Evolutionary conservation across 2,329 filamentous ascomycete species (phyloP), one percentile per base, ranked within the genome.

Genomic region (Nothophoma quercina): DNA sequence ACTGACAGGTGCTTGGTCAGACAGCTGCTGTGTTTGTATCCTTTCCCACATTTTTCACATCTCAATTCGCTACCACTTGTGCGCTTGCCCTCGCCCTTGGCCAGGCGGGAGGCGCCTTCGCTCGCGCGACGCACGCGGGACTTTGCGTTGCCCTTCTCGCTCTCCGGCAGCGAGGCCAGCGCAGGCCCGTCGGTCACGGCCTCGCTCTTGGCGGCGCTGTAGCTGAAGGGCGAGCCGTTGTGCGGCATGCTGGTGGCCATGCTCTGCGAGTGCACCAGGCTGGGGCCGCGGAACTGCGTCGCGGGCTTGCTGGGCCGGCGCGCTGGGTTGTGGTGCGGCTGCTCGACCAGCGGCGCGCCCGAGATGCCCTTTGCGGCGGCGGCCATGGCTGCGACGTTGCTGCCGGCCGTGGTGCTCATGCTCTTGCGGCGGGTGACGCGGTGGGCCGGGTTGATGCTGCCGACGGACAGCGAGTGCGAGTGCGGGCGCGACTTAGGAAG

Each of bases 11-110:
- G 95, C 86, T 98, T 99, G 76, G 91, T 96, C 83, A 99, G 87
- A 87, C 95, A 99, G 83, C 95, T 98, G 87, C 93, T 96, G 85
- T 99, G 95, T 87, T 99, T 99, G 86, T 99, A 99, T 79, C 92
- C 92, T 85, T 99, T 99, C 78, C 93, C 93, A 82, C 95, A 99
- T 79, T 93, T 93, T 75, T 96, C 91, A 81, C 95, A 99, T 78
- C 90, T 91, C 74, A 99, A 86, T 76, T 98, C 93, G 70, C 88
- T 86, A 70, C 87, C 85, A 79, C 86, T 89, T 76, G 85, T 84
- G 79, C 91, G 93, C 80, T 86, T 88, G 64, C 85, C 83, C 68
- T 93, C 90, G 65, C 89, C 88, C 77, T 95, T 96, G 68, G 83
- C 80, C 58, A 93, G 82, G 65, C 89, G 87, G 64, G 93, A 90